Base-by-base conservation (phyloP, 495 filamentous ascomycete genomes). In the Trypethelium eluteriae region DNA sequence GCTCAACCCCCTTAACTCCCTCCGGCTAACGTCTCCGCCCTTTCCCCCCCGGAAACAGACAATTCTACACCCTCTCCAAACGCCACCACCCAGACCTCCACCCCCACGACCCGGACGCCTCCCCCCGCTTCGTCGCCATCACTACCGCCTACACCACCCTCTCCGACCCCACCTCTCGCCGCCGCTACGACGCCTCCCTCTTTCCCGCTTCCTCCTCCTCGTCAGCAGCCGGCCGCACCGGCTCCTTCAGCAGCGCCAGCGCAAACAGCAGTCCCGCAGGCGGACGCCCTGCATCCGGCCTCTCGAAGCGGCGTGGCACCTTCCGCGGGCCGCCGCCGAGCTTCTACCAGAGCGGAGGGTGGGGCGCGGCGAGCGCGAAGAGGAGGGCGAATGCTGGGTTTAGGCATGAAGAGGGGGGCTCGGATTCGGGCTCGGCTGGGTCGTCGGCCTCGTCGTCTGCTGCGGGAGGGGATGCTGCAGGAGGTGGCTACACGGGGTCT, bases 61-160 rank as follows among this genome's bases (percentile, higher is more conserved):
- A 92, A 81, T 98, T 95, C 84, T 97, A 96, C 83, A 72, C 80
- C 70, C 89, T 98, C 75, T 96, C 92, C 77, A 94, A 96, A 78
- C 76, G 79, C 62, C 89, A 96, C 85, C 94, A 98, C 80, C 94
- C 94, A 14, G 94, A 98, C 84, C 87, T 83, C 77, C 94, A 98
- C 82, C 90, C 82, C 66, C 62, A 78, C 67, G 87, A 96, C 79
- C 88, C 89, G 1, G 74, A 80, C 68, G 90, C 94, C 66, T 79
- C 87, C 32, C 73, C 81, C 41, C 90, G 88, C 74, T 98, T 98
- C 84, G 85, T 93, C 78, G 79, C 83, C 67, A 89, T 98, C 74
- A 88, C 84, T 76, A 88, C 92, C 74, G 93, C 94, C 72, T 97
- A 98, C 82, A 81, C 87, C 62, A 75, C 88, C 53, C 90, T 98